These are phyloP conservation scores for Pichia norvegensis DNA, from an alignment of 1,139 yeast species.

Conservation along the genomic window DNA sequence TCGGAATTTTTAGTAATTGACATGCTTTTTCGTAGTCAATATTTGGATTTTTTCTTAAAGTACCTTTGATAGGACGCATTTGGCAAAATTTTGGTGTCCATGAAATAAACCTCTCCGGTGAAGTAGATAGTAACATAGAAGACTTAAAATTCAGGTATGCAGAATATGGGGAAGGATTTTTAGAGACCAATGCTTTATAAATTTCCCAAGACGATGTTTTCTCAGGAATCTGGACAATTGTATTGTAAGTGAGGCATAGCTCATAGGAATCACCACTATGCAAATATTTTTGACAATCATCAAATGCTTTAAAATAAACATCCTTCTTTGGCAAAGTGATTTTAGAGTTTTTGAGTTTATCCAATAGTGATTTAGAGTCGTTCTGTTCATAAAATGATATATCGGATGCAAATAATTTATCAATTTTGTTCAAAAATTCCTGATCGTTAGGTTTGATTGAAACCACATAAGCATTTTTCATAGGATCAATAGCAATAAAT, in stretches of 20 bases:
- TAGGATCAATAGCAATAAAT: slow-evolving; percentile 42
- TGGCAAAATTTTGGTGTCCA: slow-evolving; percentile 66
- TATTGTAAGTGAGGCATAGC: slow-evolving; percentile 78
- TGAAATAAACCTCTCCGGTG: slow-evolving; percentile 87
- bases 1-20: slow-evolving; percentile 66
- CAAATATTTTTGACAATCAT: slow-evolving; percentile 59
- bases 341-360: slow-evolving; percentile 16
- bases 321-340: slow-evolving; percentile 49
- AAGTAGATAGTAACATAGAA: slow-evolving; percentile 67
- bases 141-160: slow-evolving; percentile 67
- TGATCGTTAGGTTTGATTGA: slow-evolving; percentile 37
- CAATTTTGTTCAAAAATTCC: slow-evolving; percentile 32
- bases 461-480: slow-evolving; percentile 43
- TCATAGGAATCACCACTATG: slow-evolving; percentile 90
- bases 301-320: slow-evolving; percentile 49
- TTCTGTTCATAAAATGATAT: neutral
- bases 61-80: slow-evolving; percentile 92
- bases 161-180: slow-evolving; percentile 91
- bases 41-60: slow-evolving; percentile 60
- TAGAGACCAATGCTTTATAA: slow-evolving; percentile 59
- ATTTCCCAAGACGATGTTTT: slow-evolving; percentile 61
- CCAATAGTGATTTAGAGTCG: neutral
- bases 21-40: slow-evolving; percentile 54
- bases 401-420: neutral
- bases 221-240: slow-evolving; percentile 46